Percentiles rank a stretch among this genome's conserved stretches.
phyloP scores from a whole-genome alignment of 306 rosid genomes.

The Arachis stenosperma region DNA sequence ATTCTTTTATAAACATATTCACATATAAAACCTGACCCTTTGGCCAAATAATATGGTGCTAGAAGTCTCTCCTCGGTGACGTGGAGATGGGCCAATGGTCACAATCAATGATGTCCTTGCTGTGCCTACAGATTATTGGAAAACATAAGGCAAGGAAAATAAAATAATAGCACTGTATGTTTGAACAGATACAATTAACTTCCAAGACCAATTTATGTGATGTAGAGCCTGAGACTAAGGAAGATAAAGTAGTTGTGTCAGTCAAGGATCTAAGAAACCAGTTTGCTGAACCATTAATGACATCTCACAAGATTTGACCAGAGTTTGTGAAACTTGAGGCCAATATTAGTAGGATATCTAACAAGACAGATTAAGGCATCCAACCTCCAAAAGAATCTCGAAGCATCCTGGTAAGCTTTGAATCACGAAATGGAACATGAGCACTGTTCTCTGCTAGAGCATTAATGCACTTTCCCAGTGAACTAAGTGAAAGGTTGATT shows the following conservation, averaged over 20 bases:
- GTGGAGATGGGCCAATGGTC: conserved; percentile 98
- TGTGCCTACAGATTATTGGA: conserved; percentile 63
- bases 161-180: conserved; percentile 1
- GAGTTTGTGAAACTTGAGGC: not conserved
- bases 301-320: conserved; percentile 22
- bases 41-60: conserved; percentile 95
- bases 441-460: conserved; percentile 91
- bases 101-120: conserved; percentile 96
- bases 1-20: conserved; percentile 9
- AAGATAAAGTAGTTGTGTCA: conserved; percentile 22
- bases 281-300: conserved; percentile 32
- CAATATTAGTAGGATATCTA: conserved; percentile 21
- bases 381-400: conserved; percentile 97
- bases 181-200: conserved; percentile 24
- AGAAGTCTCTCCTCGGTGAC: conserved; percentile 97
- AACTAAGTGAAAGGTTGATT: conserved; percentile 93
- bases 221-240: conserved; percentile 4
- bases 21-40: conserved; percentile 68
- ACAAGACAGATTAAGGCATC: conserved; percentile 35
- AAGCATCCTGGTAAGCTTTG: conserved; percentile 95
- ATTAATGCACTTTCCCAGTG: conserved; percentile 95
- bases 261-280: conserved; percentile 35
- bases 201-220: conserved; percentile 7
- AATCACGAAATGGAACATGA: conserved; percentile 97
- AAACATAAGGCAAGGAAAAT: conserved; percentile 17